Percentiles rank a stretch among this genome's conserved stretches.
Evolutionary conservation across 148 eudicot species (phyloP).

Genomic region (Oxyria digyna): DNA sequence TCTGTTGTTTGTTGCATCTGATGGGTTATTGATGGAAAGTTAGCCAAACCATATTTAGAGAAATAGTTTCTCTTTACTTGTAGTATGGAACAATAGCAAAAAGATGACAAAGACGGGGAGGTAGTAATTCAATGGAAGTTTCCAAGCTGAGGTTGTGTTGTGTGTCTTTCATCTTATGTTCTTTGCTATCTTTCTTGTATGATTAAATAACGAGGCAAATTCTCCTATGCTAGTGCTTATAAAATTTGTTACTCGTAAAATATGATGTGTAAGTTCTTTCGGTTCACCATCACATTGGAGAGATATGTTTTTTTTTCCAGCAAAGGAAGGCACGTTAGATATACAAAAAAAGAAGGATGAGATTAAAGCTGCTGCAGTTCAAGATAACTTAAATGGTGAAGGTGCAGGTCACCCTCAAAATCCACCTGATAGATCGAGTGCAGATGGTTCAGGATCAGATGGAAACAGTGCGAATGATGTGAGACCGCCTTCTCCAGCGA

Average conservation of each 20-base stretch:
- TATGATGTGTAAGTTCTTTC: not conserved
- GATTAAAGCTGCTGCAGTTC: slow-evolving; percentile 8
- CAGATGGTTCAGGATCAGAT: slow-evolving; percentile 22
- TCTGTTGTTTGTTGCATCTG: not conserved
- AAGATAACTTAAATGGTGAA: slow-evolving; percentile 11
- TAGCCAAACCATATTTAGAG: not conserved
- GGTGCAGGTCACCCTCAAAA: slow-evolving; percentile 10
- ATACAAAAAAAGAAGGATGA: slow-evolving; percentile 11
- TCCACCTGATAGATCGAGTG: slow-evolving; percentile 5
- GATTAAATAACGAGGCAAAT: not conserved
- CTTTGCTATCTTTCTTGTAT: not conserved
- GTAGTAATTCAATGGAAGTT: not conserved
- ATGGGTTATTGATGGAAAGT: not conserved
- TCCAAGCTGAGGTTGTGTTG: not conserved
- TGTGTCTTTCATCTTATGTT: not conserved
- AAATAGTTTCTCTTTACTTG: not conserved
- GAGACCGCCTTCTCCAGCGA: slow-evolving; percentile 54
- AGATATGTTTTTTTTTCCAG: not conserved
- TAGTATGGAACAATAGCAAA: not conserved
- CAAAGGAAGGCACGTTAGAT: slow-evolving; percentile 2
- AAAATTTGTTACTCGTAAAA: not conserved
- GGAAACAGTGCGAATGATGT: slow-evolving; percentile 20
- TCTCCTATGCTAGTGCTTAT: not conserved
- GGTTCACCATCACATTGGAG: not conserved
- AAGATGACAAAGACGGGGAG: not conserved